These are phyloP conservation scores for Trichoderma aggressivum DNA, from an alignment of 2,329 filamentous ascomycete genomes.

Conservation along the genomic window DNA sequence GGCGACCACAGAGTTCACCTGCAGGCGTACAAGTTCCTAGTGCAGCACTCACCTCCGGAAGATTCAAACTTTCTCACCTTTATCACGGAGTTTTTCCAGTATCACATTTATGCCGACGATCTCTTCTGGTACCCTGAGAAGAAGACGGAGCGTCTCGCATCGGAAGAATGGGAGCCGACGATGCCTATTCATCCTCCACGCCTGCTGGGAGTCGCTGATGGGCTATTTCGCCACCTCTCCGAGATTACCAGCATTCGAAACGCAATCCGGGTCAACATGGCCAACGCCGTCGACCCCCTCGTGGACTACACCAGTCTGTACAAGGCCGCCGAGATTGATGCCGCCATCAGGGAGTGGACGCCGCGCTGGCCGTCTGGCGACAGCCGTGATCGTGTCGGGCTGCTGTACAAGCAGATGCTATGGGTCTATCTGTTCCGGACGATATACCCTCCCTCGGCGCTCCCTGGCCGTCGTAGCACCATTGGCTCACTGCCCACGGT, in stretches of 20 bases:
- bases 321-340: slow-evolving; percentile 72
- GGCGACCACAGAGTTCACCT: slow-evolving; percentile 81
- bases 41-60: slow-evolving; percentile 58
- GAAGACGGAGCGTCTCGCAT: slow-evolving; percentile 37
- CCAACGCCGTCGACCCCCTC: slow-evolving; percentile 57
- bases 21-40: slow-evolving; percentile 68
- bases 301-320: slow-evolving; percentile 72
- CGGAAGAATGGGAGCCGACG: slow-evolving; percentile 43
- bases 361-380: slow-evolving; percentile 59
- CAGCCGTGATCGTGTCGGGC: slow-evolving; percentile 52
- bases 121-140: slow-evolving; percentile 49
- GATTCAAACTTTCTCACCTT: slow-evolving; percentile 63
- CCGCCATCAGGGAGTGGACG: slow-evolving; percentile 69
- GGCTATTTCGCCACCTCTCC: slow-evolving; percentile 73
- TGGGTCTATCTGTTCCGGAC: slow-evolving; percentile 63
- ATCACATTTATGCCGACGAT: slow-evolving; percentile 68
- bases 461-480: slow-evolving; percentile 31
- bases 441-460: slow-evolving; percentile 51
- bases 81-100: slow-evolving; percentile 78
- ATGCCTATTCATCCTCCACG: slow-evolving; percentile 46
- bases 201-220: slow-evolving; percentile 79
- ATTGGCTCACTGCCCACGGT: slow-evolving; percentile 28
- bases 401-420: slow-evolving; percentile 64
- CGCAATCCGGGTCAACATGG: slow-evolving; percentile 66
- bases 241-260: slow-evolving; percentile 77